Base-by-base conservation (phyloP, 257 asterid species). In the Echium plantagineum region DNA sequence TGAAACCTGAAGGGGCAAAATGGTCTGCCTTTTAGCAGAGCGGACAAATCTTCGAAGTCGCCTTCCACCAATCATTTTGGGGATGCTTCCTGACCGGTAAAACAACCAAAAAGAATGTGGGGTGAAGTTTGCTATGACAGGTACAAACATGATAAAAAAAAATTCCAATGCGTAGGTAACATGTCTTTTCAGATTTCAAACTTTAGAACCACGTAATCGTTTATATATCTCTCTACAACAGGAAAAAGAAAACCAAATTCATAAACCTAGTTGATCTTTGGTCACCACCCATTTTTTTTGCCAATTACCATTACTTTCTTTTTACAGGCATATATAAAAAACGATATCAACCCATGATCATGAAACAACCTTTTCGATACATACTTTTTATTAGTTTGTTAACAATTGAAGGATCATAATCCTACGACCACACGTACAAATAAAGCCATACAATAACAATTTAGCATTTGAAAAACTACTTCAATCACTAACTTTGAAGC, bases 1-100 rank as follows among this genome's bases (percentile, higher is more conserved):
- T 53, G 69, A 31, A 55, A 62, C 57, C 57, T 86, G 83, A 69
- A 86, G 57, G 5, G 95, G 94, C 35, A 89, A 78, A 63, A 84
- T 68, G 35, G 86, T 65, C 18, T 66, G 79, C 69, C 49, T 63
- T 58, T 70, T 70, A 51, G 77, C 59, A 63, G 84, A 69, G 60
- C 83, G 74, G 4, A 71, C 71, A 52, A 58, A 61, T 64, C 75
- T 69, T 67, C 89, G 72, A 19, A 78, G 52, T 63, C 88, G 78
- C 72, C 90, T 76, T 19, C 85, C 77, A 54, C 76, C 90, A 83
- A 80, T 78, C 71, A 15, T 26, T 59, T 15, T 5, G 26, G 8
- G 21, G 21, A 5, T 19, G 13, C 15, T 15, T 3, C 19, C 38
- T 58, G 17, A 15, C 10, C 47, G 2, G 6, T 35, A 35, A 9